These are phyloP conservation scores for Phytomonas sp. DNA, from an alignment of 208 protist species.

Conservation along the genomic window DNA sequence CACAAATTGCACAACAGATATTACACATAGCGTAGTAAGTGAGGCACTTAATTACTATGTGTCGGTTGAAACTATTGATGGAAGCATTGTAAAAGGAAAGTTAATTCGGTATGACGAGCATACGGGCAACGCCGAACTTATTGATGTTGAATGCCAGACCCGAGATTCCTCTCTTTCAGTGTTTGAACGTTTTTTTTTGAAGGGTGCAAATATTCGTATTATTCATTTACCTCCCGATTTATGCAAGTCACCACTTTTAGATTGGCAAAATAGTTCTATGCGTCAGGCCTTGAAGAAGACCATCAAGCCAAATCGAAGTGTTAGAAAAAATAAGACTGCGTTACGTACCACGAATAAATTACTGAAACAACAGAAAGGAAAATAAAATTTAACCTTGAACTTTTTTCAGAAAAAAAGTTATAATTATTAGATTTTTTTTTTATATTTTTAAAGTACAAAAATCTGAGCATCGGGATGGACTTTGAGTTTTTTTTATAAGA, in stretches of 20 bases:
- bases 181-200: conserved; percentile 38
- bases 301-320: conserved; percentile 10
- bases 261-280: conserved; percentile 33
- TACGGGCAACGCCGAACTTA: conserved; percentile 53
- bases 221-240: conserved; percentile 56
- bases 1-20: background rate
- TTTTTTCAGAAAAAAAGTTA: conserved; percentile 11
- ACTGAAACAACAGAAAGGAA: conserved; percentile 14
- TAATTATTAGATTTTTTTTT: conserved; percentile 7
- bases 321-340: background rate
- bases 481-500: too few relatives aligned
- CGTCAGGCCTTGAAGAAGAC: conserved; percentile 43
- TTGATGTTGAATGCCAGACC: conserved; percentile 35
- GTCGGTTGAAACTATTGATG: conserved; percentile 49
- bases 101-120: conserved; percentile 27
- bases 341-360: conserved; percentile 13
- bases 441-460: too few relatives aligned
- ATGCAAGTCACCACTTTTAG: conserved; percentile 37
- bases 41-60: conserved; percentile 35
- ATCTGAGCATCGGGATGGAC: background rate
- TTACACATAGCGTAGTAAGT: conserved; percentile 29
- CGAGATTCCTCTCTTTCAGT: conserved; percentile 51
- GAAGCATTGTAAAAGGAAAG: conserved; percentile 38
- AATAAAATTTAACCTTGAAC: conserved; percentile 10
- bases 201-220: conserved; percentile 32